Percentiles rank a stretch among this genome's conserved stretches.
phyloP scores from a whole-genome alignment of 169 alveolate genomes.

The Plasmodium malariae region DNA sequence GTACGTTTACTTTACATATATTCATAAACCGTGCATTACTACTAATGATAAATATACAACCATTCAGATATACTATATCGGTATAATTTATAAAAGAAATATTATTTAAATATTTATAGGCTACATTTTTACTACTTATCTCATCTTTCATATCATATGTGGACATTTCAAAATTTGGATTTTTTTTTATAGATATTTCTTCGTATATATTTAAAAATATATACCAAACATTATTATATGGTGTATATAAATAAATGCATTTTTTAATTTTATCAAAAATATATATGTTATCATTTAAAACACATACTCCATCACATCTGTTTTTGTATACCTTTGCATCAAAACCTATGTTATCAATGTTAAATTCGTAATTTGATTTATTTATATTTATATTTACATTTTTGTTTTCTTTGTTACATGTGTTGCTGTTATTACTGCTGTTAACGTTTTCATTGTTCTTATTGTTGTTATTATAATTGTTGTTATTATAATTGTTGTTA shows the following conservation, averaged over 20 bases:
- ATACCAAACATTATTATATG: conserved; percentile 76
- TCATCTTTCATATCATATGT: conserved; percentile 1
- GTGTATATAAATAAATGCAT: conserved; percentile 72
- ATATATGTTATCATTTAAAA: conserved; percentile 58
- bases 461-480: neutral
- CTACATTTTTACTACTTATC: neutral
- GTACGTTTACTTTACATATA: conserved; percentile 58
- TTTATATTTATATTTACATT: too few relatives aligned
- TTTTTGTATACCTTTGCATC: conserved; percentile 66
- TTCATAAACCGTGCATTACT: conserved; percentile 73
- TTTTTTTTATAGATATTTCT: conserved; percentile 57
- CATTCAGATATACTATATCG: conserved; percentile 47
- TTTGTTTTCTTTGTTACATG: neutral
- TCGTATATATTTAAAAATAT: conserved; percentile 72
- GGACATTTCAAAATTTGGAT: neutral
- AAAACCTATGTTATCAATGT: conserved; percentile 45
- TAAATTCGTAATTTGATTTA: conserved; percentile 37
- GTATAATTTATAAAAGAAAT: conserved; percentile 75
- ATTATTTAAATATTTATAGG: conserved; percentile 28
- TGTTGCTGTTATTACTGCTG: neutral
- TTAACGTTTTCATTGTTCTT: neutral
- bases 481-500: neutral
- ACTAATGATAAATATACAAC: conserved; percentile 65
- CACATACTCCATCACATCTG: conserved; percentile 77
- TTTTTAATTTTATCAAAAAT: conserved; percentile 76